phyloP scores from a whole-genome alignment of 495 filamentous ascomycete species.

The Tuber melanosporum region DNA sequence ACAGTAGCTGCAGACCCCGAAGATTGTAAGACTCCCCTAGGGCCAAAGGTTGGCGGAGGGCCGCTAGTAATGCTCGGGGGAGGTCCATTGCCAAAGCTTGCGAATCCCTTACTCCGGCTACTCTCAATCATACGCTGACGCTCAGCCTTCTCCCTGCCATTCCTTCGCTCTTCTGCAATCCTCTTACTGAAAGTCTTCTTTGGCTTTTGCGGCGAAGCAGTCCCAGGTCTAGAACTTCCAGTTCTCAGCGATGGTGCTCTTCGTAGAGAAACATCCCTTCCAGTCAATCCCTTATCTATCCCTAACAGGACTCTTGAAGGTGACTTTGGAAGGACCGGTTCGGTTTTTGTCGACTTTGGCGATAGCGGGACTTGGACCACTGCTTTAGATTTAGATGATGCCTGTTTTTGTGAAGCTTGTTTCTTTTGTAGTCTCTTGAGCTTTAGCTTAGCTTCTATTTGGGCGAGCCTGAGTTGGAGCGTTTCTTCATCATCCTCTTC shows the following conservation, averaged over 20 bases:
- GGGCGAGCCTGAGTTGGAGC: constrained; percentile 70
- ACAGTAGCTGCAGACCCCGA: not conserved
- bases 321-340: constrained; percentile 55
- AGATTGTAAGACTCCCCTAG: not conserved
- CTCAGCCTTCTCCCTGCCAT: constrained; percentile 54
- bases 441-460: constrained; percentile 79
- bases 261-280: constrained; percentile 76
- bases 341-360: constrained; percentile 54
- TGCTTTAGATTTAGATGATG: constrained; percentile 44
- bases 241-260: constrained; percentile 53
- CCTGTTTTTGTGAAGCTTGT: constrained; percentile 21
- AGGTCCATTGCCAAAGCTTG: constrained; percentile 34
- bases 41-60: constrained; percentile 8
- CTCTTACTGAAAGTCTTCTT: constrained; percentile 68
- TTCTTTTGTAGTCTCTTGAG: constrained; percentile 73
- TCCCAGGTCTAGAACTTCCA: constrained; percentile 31
- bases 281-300: constrained; percentile 81
- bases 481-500: constrained; percentile 86
- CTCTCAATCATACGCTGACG: constrained; percentile 51
- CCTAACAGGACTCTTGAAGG: constrained; percentile 75
- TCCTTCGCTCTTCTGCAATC: constrained; percentile 60
- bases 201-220: constrained; percentile 31
- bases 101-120: constrained; percentile 64
- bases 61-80: constrained; percentile 23
- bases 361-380: constrained; percentile 75